phyloP scores from a whole-genome alignment of 805 yeast species.

The Tetrapisispora iriomotensis region DNA sequence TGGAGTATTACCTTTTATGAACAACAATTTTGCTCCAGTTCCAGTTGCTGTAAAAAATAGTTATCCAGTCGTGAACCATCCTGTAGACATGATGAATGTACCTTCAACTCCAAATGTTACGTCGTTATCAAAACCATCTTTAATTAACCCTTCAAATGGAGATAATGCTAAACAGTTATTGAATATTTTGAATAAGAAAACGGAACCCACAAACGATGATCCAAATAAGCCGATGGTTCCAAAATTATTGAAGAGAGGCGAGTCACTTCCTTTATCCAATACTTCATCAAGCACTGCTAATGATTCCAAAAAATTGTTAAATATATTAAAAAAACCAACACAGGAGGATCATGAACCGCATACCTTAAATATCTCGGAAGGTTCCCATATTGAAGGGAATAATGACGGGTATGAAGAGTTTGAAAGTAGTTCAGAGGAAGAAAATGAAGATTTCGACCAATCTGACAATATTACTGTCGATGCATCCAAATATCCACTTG shows the following conservation, averaged over 20 bases:
- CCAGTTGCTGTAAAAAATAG: constrained; percentile 1
- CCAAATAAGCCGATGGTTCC: no score
- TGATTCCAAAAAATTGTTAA: constrained; percentile 13
- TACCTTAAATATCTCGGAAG: neutral
- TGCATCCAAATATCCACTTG: neutral
- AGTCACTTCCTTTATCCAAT: neutral
- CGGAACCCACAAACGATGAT: neutral
- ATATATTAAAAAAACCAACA: constrained; percentile 6
- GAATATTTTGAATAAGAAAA: constrained; percentile 30
- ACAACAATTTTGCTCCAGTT: constrained; percentile 3
- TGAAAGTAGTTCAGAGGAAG: constrained; percentile 22
- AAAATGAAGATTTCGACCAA: neutral
- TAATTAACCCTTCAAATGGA: constrained; percentile 15
- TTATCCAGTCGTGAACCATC: neutral
- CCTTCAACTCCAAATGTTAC: constrained; percentile 32
- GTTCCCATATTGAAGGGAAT: neutral
- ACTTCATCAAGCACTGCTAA: no score
- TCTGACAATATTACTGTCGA: neutral
- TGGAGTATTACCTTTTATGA: constrained; percentile 6
- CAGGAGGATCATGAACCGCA: no score
- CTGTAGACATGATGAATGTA: neutral
- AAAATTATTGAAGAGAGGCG: constrained; percentile 1
- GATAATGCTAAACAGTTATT: constrained; percentile 22
- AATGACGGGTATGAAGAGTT: constrained; percentile 18
- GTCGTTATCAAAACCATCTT: constrained; percentile 31